phyloP scores from a whole-genome alignment of 73 alveolate species.

The Paramecium bursaria region DNA sequence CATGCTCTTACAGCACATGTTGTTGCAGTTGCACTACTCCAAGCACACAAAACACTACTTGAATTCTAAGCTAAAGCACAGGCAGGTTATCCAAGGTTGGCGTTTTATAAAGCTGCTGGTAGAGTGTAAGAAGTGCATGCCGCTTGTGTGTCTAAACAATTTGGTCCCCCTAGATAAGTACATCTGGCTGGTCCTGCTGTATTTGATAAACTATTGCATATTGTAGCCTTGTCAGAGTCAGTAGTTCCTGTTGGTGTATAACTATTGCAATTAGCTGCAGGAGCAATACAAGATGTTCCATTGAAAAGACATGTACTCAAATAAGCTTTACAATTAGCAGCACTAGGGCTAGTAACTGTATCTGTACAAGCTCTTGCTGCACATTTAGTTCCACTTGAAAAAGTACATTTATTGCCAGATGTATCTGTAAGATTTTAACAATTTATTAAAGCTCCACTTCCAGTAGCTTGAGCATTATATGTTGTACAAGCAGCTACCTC shows the following conservation, averaged over 20 bases:
- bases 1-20: too few species aligned
- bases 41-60: too few species aligned
- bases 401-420: background rate
- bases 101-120: too few species aligned
- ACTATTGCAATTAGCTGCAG: background rate
- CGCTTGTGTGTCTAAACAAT: conserved; percentile 5
- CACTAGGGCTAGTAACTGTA: background rate
- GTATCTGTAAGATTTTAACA: conserved; percentile 1
- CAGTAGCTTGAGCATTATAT: background rate
- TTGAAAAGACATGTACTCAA: conserved; percentile 5
- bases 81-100: background rate
- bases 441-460: too few species aligned
- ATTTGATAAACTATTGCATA: background rate
- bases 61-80: background rate
- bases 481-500: background rate
- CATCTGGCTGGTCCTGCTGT: conserved; percentile 12
- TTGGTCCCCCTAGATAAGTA: background rate
- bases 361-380: conserved; percentile 15
- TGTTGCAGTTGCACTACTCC: too few species aligned
- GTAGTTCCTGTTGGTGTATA: background rate
- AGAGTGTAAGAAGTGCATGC: background rate
- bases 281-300: background rate
- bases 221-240: background rate
- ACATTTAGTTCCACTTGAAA: background rate
- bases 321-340: background rate